phyloP scores from a whole-genome alignment of 2,329 filamentous ascomycete species.

The Alternaria burnsii region DNA sequence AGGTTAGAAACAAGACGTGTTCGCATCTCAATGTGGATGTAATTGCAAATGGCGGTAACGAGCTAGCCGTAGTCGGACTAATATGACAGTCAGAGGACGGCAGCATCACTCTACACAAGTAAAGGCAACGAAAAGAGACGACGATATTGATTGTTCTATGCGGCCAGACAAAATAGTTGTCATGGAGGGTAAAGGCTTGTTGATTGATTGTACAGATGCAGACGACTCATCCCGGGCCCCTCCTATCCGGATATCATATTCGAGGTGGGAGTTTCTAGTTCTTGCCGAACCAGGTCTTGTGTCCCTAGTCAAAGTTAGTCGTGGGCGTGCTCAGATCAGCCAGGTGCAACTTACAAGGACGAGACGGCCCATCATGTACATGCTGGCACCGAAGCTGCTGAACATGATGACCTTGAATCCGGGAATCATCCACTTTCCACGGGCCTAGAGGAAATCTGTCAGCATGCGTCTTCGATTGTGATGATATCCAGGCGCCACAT shows the following conservation, averaged over 20 bases:
- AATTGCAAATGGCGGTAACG: neutral
- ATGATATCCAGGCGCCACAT: neutral
- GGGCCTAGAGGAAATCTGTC: conserved; percentile 59
- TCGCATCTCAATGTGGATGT: neutral
- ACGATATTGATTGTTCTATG: conserved; percentile 10
- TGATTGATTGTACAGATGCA: conserved; percentile 46
- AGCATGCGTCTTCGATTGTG: conserved; percentile 14
- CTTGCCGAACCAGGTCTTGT: conserved; percentile 76
- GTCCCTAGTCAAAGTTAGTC: conserved; percentile 57
- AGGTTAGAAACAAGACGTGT: neutral
- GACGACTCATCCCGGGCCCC: conserved; percentile 23
- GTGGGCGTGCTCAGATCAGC: neutral
- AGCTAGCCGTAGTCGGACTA: neutral
- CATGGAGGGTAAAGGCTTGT: conserved; percentile 24
- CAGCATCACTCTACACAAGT: neutral
- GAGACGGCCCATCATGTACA: conserved; percentile 80
- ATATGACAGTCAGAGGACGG: neutral
- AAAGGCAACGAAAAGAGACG: neutral
- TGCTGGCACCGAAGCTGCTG: conserved; percentile 68
- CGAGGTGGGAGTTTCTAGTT: conserved; percentile 33
- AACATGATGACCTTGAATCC: conserved; percentile 74
- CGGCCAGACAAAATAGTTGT: conserved; percentile 4
- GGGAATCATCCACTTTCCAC: conserved; percentile 70
- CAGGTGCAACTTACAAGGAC: conserved; percentile 58
- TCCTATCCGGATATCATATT: conserved; percentile 14